Conservation (phyloP, 2,329 filamentous ascomycete genomes). For the Epichloe hybrida region DNA sequence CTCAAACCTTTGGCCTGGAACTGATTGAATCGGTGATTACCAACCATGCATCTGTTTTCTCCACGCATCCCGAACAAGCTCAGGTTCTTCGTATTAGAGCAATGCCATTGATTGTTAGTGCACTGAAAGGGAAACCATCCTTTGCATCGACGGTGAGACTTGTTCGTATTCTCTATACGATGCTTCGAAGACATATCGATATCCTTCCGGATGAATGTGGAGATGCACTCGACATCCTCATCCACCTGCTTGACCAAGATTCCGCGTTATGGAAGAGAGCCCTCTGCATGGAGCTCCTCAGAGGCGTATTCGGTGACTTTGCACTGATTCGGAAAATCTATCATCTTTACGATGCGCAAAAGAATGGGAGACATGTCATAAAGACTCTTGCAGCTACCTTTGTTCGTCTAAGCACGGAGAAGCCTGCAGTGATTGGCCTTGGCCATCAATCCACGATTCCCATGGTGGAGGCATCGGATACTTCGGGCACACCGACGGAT, state of each 20-base stretch:
- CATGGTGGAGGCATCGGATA: constrained; percentile 39
- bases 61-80: constrained; percentile 65
- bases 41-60: constrained; percentile 72
- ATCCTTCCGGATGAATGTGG: constrained; percentile 69
- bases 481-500: constrained; percentile 50
- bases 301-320: constrained; percentile 72
- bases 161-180: constrained; percentile 67
- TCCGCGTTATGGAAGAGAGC: constrained; percentile 74
- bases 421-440: constrained; percentile 75
- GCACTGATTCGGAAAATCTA: constrained; percentile 69
- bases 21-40: constrained; percentile 82
- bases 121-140: constrained; percentile 61
- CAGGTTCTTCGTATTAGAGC: constrained; percentile 64
- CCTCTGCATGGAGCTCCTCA: constrained; percentile 82
- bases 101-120: constrained; percentile 70
- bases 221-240: constrained; percentile 67
- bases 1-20: constrained; percentile 76
- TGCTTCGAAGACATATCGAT: constrained; percentile 64
- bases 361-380: constrained; percentile 62
- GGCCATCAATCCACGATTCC: constrained; percentile 81
- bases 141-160: constrained; percentile 76
- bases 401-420: constrained; percentile 86
- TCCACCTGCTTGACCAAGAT: constrained; percentile 79
- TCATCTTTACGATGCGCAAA: constrained; percentile 59
- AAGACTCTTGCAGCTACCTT: constrained; percentile 76